phyloP scores from a whole-genome alignment of 306 rosid genomes.

The Medicago ruthenica region DNA sequence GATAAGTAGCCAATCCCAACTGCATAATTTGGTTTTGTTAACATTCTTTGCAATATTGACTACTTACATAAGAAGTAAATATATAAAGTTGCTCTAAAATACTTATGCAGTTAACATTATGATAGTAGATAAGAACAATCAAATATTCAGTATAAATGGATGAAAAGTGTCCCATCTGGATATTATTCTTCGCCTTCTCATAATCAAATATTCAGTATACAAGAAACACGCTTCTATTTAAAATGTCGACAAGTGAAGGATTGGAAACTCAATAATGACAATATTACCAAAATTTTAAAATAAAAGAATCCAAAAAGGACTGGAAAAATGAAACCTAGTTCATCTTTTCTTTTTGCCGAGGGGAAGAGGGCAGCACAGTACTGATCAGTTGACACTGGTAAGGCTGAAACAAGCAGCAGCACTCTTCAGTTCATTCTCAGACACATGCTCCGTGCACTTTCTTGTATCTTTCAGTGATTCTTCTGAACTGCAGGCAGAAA shows the following conservation, averaged over 20 bases:
- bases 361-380: conserved; percentile 27
- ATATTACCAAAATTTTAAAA: conserved; percentile 25
- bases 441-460: conserved; percentile 55
- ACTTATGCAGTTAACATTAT: conserved; percentile 9
- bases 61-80: conserved; percentile 31
- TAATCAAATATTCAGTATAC: conserved; percentile 35
- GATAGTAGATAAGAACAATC: conserved; percentile 23
- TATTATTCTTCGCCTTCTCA: conserved; percentile 40
- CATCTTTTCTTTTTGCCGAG: conserved; percentile 30
- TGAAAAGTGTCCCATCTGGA: conserved; percentile 33
- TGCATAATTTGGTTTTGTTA: background rate
- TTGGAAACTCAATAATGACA: conserved; percentile 26
- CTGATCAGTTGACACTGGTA: conserved; percentile 64
- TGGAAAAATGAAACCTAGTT: conserved; percentile 34
- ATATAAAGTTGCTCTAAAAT: conserved; percentile 25
- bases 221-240: conserved; percentile 21
- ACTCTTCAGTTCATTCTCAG: conserved; percentile 71
- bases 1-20: too few species aligned
- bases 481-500: conserved; percentile 64
- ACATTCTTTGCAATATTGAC: background rate
- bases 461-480: conserved; percentile 67
- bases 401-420: conserved; percentile 86
- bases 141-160: conserved; percentile 9
- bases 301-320: conserved; percentile 28
- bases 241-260: conserved; percentile 27